These are phyloP conservation scores for Ogataea hybrid DNA, from an alignment of 1,139 yeast species.

Conservation along the genomic window DNA sequence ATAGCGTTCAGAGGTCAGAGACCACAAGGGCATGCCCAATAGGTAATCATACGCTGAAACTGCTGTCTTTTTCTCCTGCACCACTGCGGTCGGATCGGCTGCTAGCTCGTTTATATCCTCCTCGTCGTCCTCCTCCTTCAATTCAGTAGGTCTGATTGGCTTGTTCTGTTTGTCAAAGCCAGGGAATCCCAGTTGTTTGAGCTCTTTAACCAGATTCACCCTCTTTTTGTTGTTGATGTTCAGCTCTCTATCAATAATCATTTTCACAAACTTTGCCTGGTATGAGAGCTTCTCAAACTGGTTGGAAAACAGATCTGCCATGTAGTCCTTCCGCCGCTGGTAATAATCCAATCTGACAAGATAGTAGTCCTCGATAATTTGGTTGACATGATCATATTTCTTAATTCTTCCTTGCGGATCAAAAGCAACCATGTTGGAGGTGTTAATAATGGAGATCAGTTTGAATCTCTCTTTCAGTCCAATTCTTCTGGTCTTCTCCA, in stretches of 20 bases:
- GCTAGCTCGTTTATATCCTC: constrained; percentile 35
- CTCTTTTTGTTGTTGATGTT: constrained; percentile 75
- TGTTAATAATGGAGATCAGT: constrained; percentile 62
- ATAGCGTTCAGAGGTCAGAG: constrained; percentile 86
- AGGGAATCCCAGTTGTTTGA: constrained; percentile 66
- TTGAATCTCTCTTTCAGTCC: constrained; percentile 87
- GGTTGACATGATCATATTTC: constrained; percentile 71
- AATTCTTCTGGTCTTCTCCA: constrained; percentile 69
- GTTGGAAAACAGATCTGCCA: constrained; percentile 68
- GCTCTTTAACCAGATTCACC: constrained; percentile 57
- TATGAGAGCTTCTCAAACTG: constrained; percentile 71
- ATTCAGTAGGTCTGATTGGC: constrained; percentile 42
- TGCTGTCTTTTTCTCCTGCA: constrained; percentile 41
- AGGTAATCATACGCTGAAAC: constrained; percentile 69
- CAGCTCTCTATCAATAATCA: constrained; percentile 77
- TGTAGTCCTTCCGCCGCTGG: constrained; percentile 83
- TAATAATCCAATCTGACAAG: constrained; percentile 85
- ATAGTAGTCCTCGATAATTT: constrained; percentile 81
- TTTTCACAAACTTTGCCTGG: constrained; percentile 89
- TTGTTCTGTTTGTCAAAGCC: constrained; percentile 70
- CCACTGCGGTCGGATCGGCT: constrained; percentile 34
- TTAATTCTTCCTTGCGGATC: constrained; percentile 90
- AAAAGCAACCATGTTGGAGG: constrained; percentile 93
- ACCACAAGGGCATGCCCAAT: constrained; percentile 90
- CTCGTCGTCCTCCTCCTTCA: constrained; percentile 41